Evolutionary conservation across 345 rosid genomes (phyloP).

Genomic region (Salix exigua): DNA sequence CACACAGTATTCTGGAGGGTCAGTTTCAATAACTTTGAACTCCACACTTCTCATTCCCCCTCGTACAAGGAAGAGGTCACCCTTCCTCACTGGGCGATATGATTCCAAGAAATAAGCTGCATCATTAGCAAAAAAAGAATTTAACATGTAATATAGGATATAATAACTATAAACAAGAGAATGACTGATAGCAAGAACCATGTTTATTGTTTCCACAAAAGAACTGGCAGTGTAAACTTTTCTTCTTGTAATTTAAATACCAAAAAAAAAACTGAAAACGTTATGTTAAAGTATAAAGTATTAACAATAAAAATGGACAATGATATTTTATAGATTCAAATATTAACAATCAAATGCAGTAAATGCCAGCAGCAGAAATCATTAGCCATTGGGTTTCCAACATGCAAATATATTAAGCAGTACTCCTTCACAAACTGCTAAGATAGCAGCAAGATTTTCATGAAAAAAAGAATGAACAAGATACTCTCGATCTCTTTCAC

Average conservation of each 20-base stretch:
- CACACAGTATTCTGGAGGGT: slow-evolving; percentile 85
- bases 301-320: not conserved
- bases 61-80: slow-evolving; percentile 89
- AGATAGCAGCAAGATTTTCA: not conserved
- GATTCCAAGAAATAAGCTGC: slow-evolving; percentile 92
- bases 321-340: not conserved
- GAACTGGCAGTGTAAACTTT: not conserved
- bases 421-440: not conserved
- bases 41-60: slow-evolving; percentile 98
- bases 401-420: not conserved
- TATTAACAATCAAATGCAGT: not conserved
- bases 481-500: not conserved
- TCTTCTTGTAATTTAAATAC: not conserved
- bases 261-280: not conserved
- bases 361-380: not conserved
- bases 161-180: not conserved
- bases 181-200: not conserved
- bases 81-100: slow-evolving; percentile 96
- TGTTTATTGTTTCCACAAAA: not conserved
- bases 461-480: not conserved
- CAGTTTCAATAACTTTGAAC: slow-evolving; percentile 85
- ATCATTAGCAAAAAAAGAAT: not conserved
- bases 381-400: not conserved
- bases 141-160: not conserved
- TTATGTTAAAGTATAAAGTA: not conserved